Percentiles rank a stretch among this genome's conserved stretches.
Evolutionary conservation across 1,284 basidiomycete species (phyloP).

Genomic region (Cystobasidium slooffiae): DNA sequence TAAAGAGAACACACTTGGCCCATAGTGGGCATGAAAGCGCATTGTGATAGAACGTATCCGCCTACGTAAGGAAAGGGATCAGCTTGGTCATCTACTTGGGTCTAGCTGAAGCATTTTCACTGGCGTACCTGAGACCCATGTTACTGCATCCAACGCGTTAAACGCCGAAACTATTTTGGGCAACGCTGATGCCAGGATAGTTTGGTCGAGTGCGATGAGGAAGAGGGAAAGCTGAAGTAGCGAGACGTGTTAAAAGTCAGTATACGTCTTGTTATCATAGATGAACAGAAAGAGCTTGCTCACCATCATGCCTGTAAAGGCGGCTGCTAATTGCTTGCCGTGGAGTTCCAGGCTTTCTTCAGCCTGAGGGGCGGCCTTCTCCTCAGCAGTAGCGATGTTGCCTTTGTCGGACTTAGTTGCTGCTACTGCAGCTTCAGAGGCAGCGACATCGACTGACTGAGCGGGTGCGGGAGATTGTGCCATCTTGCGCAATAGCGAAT

Average conservation of each 20-base stretch:
- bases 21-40: constrained; percentile 44
- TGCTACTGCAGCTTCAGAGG: not conserved
- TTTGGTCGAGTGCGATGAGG: constrained; percentile 55
- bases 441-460: not conserved
- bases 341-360: not conserved
- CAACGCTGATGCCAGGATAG: constrained; percentile 59
- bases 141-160: constrained; percentile 59
- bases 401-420: not conserved
- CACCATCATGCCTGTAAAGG: constrained; percentile 50
- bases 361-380: not conserved
- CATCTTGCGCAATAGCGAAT: not conserved
- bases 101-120: not conserved
- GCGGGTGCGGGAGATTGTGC: constrained; percentile 1
- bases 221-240: constrained; percentile 29
- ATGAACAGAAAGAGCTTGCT: constrained; percentile 7
- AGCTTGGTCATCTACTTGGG: not conserved
- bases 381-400: not conserved
- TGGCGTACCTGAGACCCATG: constrained; percentile 55
- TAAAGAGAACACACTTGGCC: constrained; percentile 27
- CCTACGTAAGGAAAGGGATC: constrained; percentile 22
- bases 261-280: not conserved
- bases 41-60: constrained; percentile 45
- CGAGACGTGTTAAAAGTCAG: not conserved
- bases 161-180: constrained; percentile 60
- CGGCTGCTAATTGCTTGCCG: constrained; percentile 46